These are phyloP conservation scores for Parmelia sp. DNA, from an alignment of 495 filamentous ascomycete genomes.

Conservation along the genomic window DNA sequence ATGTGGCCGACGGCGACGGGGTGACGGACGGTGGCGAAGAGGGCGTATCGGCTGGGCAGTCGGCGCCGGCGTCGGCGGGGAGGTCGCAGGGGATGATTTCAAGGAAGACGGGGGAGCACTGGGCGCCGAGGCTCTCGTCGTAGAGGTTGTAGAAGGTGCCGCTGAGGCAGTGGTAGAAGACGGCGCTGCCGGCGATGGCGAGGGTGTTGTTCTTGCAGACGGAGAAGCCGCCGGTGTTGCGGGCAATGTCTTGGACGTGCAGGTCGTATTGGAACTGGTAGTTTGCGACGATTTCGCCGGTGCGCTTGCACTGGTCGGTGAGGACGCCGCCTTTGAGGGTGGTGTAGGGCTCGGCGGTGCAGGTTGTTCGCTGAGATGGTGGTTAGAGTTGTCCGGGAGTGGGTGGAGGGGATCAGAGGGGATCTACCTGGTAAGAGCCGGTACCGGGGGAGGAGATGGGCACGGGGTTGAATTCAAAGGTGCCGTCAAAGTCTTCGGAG, in stretches of 20 bases:
- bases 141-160: slow-evolving; percentile 63
- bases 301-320: slow-evolving; percentile 51
- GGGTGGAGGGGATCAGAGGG: background rate
- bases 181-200: slow-evolving; percentile 51
- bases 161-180: slow-evolving; percentile 61
- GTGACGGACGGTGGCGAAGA: background rate
- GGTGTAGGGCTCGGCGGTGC: slow-evolving; percentile 25
- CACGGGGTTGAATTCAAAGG: slow-evolving; percentile 32
- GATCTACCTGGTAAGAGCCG: slow-evolving; percentile 10
- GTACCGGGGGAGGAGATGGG: no score
- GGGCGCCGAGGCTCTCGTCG: slow-evolving; percentile 45
- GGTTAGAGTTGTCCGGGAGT: background rate
- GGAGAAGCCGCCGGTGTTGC: slow-evolving; percentile 63
- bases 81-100: slow-evolving; percentile 29
- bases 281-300: slow-evolving; percentile 67
- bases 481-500: slow-evolving; percentile 35
- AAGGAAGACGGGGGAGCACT: slow-evolving; percentile 48
- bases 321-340: slow-evolving; percentile 53
- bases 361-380: slow-evolving; percentile 15
- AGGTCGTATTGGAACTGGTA: slow-evolving; percentile 71
- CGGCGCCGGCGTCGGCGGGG: background rate
- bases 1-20: background rate
- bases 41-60: background rate
- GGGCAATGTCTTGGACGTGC: slow-evolving; percentile 59
- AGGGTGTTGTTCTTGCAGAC: slow-evolving; percentile 55